Percentiles rank a stretch among this genome's conserved stretches.
phyloP scores from a whole-genome alignment of 2,329 filamentous ascomycete species.

The Metarhizium rileyi region DNA sequence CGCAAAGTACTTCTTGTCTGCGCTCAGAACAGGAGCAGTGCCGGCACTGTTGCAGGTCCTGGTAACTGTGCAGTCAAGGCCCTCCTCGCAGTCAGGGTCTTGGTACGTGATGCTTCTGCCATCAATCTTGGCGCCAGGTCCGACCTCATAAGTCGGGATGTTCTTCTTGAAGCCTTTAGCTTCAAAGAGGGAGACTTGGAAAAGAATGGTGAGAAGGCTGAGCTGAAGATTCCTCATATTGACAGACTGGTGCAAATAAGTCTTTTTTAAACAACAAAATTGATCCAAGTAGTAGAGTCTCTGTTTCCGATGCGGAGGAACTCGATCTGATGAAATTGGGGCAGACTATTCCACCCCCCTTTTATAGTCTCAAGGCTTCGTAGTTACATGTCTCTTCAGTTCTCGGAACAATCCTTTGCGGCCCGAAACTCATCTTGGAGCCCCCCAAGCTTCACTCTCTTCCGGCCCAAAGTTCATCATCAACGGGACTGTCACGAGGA shows the following conservation, averaged over 20 bases:
- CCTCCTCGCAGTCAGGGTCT: conserved; percentile 8
- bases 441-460: no score
- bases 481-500: not conserved
- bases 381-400: no score
- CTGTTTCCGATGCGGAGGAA: no score
- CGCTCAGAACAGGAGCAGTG: conserved; percentile 5
- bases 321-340: no score
- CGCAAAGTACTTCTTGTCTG: conserved; percentile 9
- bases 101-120: conserved; percentile 9
- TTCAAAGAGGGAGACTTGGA: conserved; percentile 4
- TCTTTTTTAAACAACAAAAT: no score
- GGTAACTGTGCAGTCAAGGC: conserved; percentile 1
- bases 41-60: conserved; percentile 3
- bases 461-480: not conserved
- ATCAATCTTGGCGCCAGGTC: conserved; percentile 4
- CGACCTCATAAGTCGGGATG: conserved; percentile 7
- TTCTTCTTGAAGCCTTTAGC: conserved; percentile 9
- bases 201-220: conserved; percentile 1
- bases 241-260: not conserved
- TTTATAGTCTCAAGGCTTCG: no score
- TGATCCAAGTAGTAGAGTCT: no score
- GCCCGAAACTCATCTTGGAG: no score
- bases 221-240: conserved; percentile 1
- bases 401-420: no score
- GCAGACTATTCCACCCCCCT: no score